These are phyloP conservation scores for Kodamaea leandrae DNA, from an alignment of 805 yeast species.

Conservation along the genomic window DNA sequence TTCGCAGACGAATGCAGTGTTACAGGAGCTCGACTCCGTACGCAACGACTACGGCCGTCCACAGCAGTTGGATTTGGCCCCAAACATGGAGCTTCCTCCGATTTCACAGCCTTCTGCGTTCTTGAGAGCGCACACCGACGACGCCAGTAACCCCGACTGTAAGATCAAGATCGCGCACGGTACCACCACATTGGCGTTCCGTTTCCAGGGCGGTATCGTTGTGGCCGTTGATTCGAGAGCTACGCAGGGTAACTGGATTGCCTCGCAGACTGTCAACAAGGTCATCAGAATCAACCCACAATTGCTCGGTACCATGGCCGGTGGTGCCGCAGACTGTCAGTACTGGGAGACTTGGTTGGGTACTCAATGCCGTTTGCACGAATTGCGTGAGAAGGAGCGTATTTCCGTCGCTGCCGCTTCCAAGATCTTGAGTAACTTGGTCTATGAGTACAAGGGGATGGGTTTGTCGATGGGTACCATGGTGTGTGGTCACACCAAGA, in stretches of 20 bases:
- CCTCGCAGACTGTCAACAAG: constrained; percentile 95
- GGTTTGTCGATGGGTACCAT: constrained; percentile 99
- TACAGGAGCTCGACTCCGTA: constrained; percentile 30
- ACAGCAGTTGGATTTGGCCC: constrained; percentile 44
- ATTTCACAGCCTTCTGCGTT: constrained; percentile 87
- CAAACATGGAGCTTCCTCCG: constrained; percentile 73
- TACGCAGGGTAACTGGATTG: constrained; percentile 96
- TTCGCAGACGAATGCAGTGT: constrained; percentile 25
- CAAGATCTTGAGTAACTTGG: constrained; percentile 85
- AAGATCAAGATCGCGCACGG: constrained; percentile 97
- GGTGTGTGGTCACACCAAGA: constrained; percentile 95
- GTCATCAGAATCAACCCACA: constrained; percentile 96
- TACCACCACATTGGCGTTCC: constrained; percentile 95
- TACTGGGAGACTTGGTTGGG: constrained; percentile 99
- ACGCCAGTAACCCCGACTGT: constrained; percentile 87
- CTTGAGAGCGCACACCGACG: constrained; percentile 97
- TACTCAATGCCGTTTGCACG: constrained; percentile 91
- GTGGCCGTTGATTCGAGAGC: constrained; percentile 99
- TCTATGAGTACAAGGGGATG: constrained; percentile 92
- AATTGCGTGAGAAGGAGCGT: constrained; percentile 89
- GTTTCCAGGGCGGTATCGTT: constrained; percentile 91
- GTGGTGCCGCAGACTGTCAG: constrained; percentile 99
- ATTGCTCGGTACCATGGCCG: constrained; percentile 96
- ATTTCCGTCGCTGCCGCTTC: constrained; percentile 96
- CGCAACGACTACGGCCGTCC: constrained; percentile 18